Conservation (phyloP, 2,329 filamentous ascomycete species). For the Curvularia lunata region DNA sequence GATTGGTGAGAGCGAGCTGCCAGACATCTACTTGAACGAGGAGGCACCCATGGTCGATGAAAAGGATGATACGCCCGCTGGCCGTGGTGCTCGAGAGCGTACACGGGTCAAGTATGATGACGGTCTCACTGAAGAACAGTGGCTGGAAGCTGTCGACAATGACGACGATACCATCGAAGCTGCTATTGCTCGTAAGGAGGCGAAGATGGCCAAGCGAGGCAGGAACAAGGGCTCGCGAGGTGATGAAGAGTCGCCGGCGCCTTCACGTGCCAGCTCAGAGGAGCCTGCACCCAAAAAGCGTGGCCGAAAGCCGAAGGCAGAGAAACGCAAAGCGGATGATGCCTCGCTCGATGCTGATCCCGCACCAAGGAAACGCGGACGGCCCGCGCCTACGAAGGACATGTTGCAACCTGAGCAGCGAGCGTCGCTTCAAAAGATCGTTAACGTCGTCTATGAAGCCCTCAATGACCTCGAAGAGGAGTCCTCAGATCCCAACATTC, state of each 20-base stretch:
- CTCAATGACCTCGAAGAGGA: conserved; percentile 86
- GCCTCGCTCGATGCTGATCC: conserved; percentile 71
- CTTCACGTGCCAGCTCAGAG: conserved; percentile 84
- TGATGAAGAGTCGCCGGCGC: conserved; percentile 71
- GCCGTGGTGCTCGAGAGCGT: conserved; percentile 92
- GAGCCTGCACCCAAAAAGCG: conserved; percentile 79
- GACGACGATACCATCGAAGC: conserved; percentile 94
- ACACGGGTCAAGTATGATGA: conserved; percentile 96
- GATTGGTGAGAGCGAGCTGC: conserved; percentile 85
- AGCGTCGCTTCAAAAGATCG: conserved; percentile 76
- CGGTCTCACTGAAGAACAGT: conserved; percentile 97
- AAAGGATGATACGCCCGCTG: conserved; percentile 71
- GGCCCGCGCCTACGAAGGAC: conserved; percentile 68
- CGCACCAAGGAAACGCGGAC: conserved; percentile 68
- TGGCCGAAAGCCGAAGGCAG: conserved; percentile 76
- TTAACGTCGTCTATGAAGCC: conserved; percentile 77
- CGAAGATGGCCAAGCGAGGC: conserved; percentile 79
- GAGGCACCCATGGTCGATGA: conserved; percentile 82
- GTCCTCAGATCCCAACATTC: conserved; percentile 62
- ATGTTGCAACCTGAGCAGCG: conserved; percentile 73
- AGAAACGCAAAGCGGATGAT: conserved; percentile 87
- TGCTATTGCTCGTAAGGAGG: conserved; percentile 87
- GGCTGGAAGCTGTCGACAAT: conserved; percentile 94
- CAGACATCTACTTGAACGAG: conserved; percentile 91
- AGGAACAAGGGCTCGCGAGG: conserved; percentile 73